Evolutionary conservation across 164 flowering plant genomes (phyloP).

Genomic region (Stephania yunnanensis): DNA sequence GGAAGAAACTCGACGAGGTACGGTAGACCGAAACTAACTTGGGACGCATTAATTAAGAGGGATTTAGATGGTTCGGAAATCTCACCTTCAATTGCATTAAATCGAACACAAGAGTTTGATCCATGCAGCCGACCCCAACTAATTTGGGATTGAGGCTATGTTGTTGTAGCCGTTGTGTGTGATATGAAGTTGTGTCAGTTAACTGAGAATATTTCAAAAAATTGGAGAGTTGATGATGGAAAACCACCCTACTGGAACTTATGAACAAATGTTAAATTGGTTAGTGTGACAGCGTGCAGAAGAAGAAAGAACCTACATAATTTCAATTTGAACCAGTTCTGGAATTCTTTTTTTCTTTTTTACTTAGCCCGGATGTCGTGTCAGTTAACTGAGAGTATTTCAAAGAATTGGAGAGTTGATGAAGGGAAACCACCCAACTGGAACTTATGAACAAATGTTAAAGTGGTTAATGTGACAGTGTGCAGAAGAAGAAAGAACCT

Average conservation of each 20-base stretch:
- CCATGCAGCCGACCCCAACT: no score
- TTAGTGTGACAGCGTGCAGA: background rate
- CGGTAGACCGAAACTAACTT: no score
- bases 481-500: background rate
- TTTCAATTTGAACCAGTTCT: background rate
- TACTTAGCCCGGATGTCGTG: background rate
- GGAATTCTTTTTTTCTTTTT: background rate
- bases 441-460: background rate
- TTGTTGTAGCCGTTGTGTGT: background rate
- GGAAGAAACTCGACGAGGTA: no score
- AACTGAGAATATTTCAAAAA: background rate
- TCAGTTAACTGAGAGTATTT: background rate
- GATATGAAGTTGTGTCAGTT: background rate
- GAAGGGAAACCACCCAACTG: background rate
- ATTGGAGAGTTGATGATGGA: background rate
- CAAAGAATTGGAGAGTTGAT: background rate
- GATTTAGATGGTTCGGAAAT: no score
- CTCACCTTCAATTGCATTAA: no score
- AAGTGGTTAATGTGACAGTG: background rate
- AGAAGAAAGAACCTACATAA: background rate
- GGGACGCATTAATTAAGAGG: no score
- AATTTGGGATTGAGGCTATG: no score
- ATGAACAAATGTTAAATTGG: background rate
- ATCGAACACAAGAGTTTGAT: no score
- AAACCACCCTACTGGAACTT: background rate